A percentile compares a stretch with the other conserved stretches of the same genome.
Conservation (phyloP, 495 filamentous ascomycete genomes). For the Saxophila tyrrhenica region DNA sequence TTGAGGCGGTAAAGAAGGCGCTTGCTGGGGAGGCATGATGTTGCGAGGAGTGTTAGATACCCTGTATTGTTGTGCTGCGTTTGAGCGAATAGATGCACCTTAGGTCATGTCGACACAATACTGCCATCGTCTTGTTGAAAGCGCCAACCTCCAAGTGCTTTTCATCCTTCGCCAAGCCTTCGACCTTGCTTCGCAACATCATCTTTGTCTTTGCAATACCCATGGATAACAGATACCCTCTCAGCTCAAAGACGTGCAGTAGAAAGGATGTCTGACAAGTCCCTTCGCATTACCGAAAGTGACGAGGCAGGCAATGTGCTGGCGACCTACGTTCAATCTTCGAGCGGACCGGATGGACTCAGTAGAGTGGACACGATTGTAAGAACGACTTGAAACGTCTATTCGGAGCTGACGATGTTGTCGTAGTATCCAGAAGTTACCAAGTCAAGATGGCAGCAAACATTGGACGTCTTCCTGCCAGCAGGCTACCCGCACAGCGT, state of each 20-base stretch:
- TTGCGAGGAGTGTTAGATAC: not conserved
- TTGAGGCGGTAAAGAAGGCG: constrained; percentile 51
- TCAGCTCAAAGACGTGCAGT: not conserved
- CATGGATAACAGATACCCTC: too few species aligned
- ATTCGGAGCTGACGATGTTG: too few species aligned
- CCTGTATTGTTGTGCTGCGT: not conserved
- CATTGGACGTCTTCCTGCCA: constrained; percentile 76
- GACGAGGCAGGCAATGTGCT: constrained; percentile 43
- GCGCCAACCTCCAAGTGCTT: too few species aligned
- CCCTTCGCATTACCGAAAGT: constrained; percentile 28
- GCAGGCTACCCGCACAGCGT: constrained; percentile 88
- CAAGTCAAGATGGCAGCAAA: constrained; percentile 27
- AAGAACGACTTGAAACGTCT: too few species aligned
- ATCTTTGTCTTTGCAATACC: too few species aligned
- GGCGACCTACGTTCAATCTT: constrained; percentile 35
- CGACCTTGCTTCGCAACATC: not conserved
- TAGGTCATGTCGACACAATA: not conserved
- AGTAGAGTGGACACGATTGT: constrained; percentile 30
- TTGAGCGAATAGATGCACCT: not conserved
- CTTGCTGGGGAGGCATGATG: constrained; percentile 1
- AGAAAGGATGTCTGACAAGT: not conserved
- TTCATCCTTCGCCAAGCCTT: not conserved
- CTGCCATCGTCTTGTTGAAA: not conserved
- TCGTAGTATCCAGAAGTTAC: constrained; percentile 16
- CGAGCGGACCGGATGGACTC: constrained; percentile 7